These are phyloP conservation scores for Salmacisia buchloeana DNA, from an alignment of 1,284 basidiomycete genomes.

Conservation along the genomic window DNA sequence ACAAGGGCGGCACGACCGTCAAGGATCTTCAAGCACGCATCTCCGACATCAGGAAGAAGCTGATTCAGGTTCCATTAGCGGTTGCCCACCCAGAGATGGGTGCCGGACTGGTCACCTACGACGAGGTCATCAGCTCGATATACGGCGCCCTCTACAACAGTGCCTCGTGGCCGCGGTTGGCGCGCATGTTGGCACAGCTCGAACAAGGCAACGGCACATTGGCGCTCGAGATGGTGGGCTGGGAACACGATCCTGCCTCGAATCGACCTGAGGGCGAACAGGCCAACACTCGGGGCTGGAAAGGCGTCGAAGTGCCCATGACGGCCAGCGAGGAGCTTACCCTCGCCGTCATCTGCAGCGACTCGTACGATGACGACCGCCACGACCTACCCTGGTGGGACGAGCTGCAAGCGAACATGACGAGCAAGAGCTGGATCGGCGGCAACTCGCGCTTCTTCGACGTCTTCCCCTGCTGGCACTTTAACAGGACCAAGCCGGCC, in stretches of 20 bases:
- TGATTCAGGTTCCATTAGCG: conserved; percentile 15
- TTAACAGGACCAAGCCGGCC: conserved; percentile 15
- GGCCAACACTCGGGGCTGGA: neutral
- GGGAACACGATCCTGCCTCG: conserved; percentile 21
- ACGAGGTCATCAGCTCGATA: conserved; percentile 15
- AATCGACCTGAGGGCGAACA: neutral
- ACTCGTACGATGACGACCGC: conserved; percentile 21
- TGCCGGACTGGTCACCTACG: conserved; percentile 21
- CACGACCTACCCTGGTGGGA: conserved; percentile 16
- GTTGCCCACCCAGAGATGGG: conserved; percentile 13
- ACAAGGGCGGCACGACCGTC: neutral
- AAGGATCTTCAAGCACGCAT: conserved; percentile 9
- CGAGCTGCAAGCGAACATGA: conserved; percentile 20
- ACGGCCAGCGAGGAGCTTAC: conserved; percentile 18
- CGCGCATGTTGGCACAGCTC: conserved; percentile 13
- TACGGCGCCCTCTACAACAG: conserved; percentile 18
- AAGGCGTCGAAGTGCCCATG: conserved; percentile 8
- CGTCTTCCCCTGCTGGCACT: conserved; percentile 27
- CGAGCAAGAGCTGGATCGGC: conserved; percentile 18
- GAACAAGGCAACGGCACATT: conserved; percentile 17
- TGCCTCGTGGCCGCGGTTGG: conserved; percentile 14
- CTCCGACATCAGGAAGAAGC: conserved; percentile 8
- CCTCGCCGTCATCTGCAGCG: conserved; percentile 23
- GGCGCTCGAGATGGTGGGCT: conserved; percentile 16
- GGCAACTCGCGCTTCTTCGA: conserved; percentile 23